Evolutionary conservation across 1,284 basidiomycete species (phyloP), one percentile per base, ranked within the genome.

Genomic region (Neolentinus lepideus): DNA sequence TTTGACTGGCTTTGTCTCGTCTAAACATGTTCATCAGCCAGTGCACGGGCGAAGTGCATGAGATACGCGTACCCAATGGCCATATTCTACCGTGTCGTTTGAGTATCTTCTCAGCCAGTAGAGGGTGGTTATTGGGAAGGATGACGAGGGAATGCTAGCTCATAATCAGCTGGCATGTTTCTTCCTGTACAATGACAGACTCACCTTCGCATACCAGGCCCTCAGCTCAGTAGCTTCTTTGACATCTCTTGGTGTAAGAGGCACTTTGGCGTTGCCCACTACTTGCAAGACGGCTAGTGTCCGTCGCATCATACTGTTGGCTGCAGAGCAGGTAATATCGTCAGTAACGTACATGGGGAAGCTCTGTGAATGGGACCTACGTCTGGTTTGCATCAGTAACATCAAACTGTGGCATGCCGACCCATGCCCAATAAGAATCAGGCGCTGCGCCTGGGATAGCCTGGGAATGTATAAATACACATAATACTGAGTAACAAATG

Each of bases 391-490:
- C 31, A 97, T 73, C 33, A 98, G 75, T 31, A 86, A 79, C 71
- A 91, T 84, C 54, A 97, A 62, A 0, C 85, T 79, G 26, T 81
- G 75, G 62, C 89, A 92, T 0, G 91, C 95, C 0, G 84, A 80
- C 2, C 94, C 94, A 63, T 95, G 91, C 0, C 94, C 94, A 47
- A 99, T 82, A 8, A 99, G 66, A 22, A 98, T 74, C 16, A 98
- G 78, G 27, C 83, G 78, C 48, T 81, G 75, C 2, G 88, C 88
- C 38, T 77, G 75, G 2, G 85, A 87, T 56, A 94, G 72, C 59
- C 91, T 94, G 60, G 4, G 19, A 10, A 3, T n/a, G 38, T 19
- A 38, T 22, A 6, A 24, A 48, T 54, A 21, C 57, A 26, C 10
- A 8, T 27, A 24, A 29, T 29, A 35, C 24, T 45, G 26, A 55